Base-by-base conservation (phyloP, 805 yeast genomes). In the Teunomyces tritomae region DNA sequence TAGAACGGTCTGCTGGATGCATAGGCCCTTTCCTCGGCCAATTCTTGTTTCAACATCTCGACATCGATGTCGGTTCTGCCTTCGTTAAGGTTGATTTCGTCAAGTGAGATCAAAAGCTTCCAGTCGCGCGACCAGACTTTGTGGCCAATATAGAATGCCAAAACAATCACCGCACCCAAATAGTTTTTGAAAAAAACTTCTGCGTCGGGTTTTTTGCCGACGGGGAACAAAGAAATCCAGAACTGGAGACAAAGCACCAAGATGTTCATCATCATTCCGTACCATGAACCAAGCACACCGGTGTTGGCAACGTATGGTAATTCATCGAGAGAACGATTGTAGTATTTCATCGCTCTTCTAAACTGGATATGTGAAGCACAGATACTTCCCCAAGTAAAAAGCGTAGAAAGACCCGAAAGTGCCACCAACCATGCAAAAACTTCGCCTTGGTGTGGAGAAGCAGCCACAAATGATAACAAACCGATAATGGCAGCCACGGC, bases 261-360 rank as follows among this genome's bases (percentile, higher is more conserved):
- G 27, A 67, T 40, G 26, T 65, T 57, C 50, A 64, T 58, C 8
- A 60, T 20, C 16, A 58, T 50, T 2, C 65, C 61, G 49, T 63
- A 65, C 43, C 53, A 54, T 1, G 67, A 59, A 8, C 73, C 73
- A 49, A 47, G 44, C 2, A 67, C 49, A 26, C 81, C 83, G 5
- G 82, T 81, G n/a, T 67, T 56, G 30, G 85, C 70, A 43, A 62
- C 63, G 62, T 74, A 84, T 0, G 85, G 86, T 43, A 84, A 67
- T 36, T 81, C 84, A 4, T 62, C 66, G 17, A 70, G 50, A 6
- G 70, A 50, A 47, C 76, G 65, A 24, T 78, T 79, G 16, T 53
- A 52, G 28, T 30, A 36, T 9, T 40, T 44, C 63, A 59, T 49
- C 10, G 65, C 66, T 9, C 62, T 56, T 32, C 66, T 53, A 55